A percentile compares a stretch with the other conserved stretches of the same genome.
Conservation (phyloP, 495 filamentous ascomycete genomes). For the Penicillium tannophilum region DNA sequence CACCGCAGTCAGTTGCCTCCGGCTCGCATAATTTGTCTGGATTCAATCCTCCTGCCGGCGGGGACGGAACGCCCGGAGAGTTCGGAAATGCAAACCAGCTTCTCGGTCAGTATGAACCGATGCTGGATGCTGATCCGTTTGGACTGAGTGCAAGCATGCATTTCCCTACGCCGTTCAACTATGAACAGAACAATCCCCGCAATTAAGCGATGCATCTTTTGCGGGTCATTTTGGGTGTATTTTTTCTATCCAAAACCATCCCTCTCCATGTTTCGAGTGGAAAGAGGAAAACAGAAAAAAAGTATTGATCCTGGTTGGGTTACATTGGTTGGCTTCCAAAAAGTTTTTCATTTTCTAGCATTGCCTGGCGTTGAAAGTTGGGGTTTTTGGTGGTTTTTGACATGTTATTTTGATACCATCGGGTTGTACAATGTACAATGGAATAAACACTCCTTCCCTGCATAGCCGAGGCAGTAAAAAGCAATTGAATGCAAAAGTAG, state of each 20-base stretch:
- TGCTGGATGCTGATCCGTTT: constrained; percentile 88
- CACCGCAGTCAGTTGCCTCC: constrained; percentile 44
- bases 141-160: constrained; percentile 91
- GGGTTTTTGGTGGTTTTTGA: constrained; percentile 4
- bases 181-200: constrained; percentile 57
- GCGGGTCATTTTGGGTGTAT: not conserved
- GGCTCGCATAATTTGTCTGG: constrained; percentile 42
- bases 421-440: constrained; percentile 14
- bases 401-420: constrained; percentile 29
- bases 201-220: constrained; percentile 26
- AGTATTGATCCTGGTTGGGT: constrained; percentile 3
- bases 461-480: not conserved
- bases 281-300: constrained; percentile 13
- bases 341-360: constrained; percentile 31
- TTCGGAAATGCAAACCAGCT: constrained; percentile 63
- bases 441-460: not conserved
- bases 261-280: not conserved
- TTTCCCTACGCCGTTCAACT: constrained; percentile 86
- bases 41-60: constrained; percentile 42
- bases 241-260: not conserved
- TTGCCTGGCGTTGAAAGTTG: constrained; percentile 29
- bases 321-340: constrained; percentile 14
- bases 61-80: constrained; percentile 36
- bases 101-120: constrained; percentile 78
- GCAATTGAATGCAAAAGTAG: not conserved